These are phyloP conservation scores for Aspergillus hancockii DNA, from an alignment of 495 filamentous ascomycete species.

Conservation along the genomic window DNA sequence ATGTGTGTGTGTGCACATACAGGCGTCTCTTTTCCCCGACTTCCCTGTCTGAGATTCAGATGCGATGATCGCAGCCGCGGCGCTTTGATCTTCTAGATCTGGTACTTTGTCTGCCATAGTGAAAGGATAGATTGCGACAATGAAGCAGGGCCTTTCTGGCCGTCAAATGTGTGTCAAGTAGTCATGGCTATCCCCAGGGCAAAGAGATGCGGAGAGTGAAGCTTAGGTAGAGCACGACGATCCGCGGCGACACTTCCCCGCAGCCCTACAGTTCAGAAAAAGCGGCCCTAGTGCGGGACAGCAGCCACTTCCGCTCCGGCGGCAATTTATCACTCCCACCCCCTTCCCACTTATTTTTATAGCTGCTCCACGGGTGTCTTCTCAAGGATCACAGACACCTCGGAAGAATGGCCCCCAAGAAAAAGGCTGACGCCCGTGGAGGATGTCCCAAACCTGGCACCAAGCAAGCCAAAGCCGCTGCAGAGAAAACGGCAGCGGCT, in stretches of 20 bases:
- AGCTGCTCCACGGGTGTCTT: conserved; percentile 29
- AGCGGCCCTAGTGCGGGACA: conserved; percentile 40
- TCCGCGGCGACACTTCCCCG: conserved; percentile 13
- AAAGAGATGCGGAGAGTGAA: conserved; percentile 1
- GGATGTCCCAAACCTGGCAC: conserved; percentile 46
- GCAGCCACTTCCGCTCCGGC: conserved; percentile 18
- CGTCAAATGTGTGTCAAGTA: background rate
- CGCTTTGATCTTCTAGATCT: conserved; percentile 7
- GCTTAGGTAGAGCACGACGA: background rate
- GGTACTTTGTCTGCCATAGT: conserved; percentile 3
- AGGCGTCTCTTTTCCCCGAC: conserved; percentile 45
- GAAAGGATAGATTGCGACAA: background rate
- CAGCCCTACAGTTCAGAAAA: conserved; percentile 17
- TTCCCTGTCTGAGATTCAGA: conserved; percentile 12
- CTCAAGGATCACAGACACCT: conserved; percentile 4
- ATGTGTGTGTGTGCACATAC: conserved; percentile 25
- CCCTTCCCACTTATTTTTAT: conserved; percentile 5
- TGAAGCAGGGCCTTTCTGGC: background rate
- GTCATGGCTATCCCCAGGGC: background rate
- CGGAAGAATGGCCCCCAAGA: conserved; percentile 44
- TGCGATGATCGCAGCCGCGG: background rate
- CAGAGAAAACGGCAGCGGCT: conserved; percentile 29
- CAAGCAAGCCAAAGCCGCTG: conserved; percentile 47
- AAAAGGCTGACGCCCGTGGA: conserved; percentile 43
- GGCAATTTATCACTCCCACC: conserved; percentile 9